These are phyloP conservation scores for Penicillium arizonense DNA, from an alignment of 495 filamentous ascomycete genomes.

Conservation along the genomic window DNA sequence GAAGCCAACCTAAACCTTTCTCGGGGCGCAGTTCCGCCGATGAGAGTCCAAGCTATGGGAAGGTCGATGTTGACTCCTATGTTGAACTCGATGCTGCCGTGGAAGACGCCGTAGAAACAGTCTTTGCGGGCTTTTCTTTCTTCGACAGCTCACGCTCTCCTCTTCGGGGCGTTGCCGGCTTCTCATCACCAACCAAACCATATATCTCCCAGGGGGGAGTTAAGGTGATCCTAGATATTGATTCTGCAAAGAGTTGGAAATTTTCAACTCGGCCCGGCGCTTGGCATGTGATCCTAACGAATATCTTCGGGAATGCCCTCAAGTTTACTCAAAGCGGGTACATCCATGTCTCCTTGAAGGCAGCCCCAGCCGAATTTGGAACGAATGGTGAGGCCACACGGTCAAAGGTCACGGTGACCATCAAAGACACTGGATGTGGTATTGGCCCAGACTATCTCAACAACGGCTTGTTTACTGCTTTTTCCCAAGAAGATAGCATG, in stretches of 20 bases:
- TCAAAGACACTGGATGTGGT: slow-evolving; percentile 62
- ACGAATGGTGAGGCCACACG: not conserved
- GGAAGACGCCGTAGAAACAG: slow-evolving; percentile 56
- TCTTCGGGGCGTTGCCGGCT: not conserved
- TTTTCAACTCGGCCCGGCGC: slow-evolving; percentile 13
- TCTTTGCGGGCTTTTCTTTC: slow-evolving; percentile 43
- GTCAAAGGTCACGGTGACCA: slow-evolving; percentile 32
- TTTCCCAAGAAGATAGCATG: slow-evolving; percentile 64
- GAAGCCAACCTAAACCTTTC: not conserved
- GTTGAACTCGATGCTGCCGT: slow-evolving; percentile 40
- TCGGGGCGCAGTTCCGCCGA: not conserved
- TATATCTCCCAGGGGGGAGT: slow-evolving; percentile 13
- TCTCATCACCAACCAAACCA: not conserved
- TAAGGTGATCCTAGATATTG: slow-evolving; percentile 52
- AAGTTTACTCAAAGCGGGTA: slow-evolving; percentile 33
- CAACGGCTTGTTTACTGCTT: slow-evolving; percentile 61
- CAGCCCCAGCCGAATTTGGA: slow-evolving; percentile 6
- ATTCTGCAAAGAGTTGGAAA: slow-evolving; percentile 10
- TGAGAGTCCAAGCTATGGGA: not conserved
- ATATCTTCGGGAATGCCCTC: slow-evolving; percentile 36
- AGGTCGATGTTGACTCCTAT: slow-evolving; percentile 1
- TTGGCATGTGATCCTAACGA: slow-evolving; percentile 29
- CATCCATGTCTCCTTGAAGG: slow-evolving; percentile 14
- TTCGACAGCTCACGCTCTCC: slow-evolving; percentile 4
- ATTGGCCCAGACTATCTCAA: slow-evolving; percentile 64